These are phyloP conservation scores for Rhypophila decipiens DNA, from an alignment of 495 filamentous ascomycete species.

Conservation along the genomic window DNA sequence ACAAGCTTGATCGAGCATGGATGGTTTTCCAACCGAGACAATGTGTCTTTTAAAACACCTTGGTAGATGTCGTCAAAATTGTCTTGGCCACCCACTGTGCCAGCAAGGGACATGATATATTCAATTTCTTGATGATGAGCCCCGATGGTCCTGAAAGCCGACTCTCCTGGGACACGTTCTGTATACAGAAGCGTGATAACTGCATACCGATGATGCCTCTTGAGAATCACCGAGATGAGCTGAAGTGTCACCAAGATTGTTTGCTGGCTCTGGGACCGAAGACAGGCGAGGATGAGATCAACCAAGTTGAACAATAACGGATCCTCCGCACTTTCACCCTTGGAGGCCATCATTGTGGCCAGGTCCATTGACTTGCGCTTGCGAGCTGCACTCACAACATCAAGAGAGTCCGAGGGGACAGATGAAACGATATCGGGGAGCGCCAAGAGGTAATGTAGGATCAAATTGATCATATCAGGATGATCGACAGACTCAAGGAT, in stretches of 20 bases:
- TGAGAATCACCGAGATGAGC: constrained; percentile 74
- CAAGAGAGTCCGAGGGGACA: constrained; percentile 14
- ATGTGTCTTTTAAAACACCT: constrained; percentile 72
- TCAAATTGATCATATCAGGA: constrained; percentile 85
- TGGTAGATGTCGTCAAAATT: constrained; percentile 75
- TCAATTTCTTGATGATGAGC: constrained; percentile 76
- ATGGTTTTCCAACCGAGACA: constrained; percentile 72
- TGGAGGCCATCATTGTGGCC: constrained; percentile 65
- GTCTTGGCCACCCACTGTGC: constrained; percentile 62
- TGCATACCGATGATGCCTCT: constrained; percentile 80
- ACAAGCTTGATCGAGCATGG: constrained; percentile 59
- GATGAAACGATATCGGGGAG: constrained; percentile 49
- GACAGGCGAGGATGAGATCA: constrained; percentile 79
- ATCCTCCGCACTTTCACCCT: constrained; percentile 63
- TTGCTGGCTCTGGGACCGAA: constrained; percentile 78
- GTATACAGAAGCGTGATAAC: constrained; percentile 67
- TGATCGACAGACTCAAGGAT: constrained; percentile 88
- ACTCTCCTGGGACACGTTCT: constrained; percentile 44
- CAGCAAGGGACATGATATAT: constrained; percentile 64
- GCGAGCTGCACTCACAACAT: constrained; percentile 55
- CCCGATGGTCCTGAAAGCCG: constrained; percentile 61
- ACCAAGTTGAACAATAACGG: constrained; percentile 88
- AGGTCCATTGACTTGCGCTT: constrained; percentile 85
- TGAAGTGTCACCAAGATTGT: constrained; percentile 84
- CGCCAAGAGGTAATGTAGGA: constrained; percentile 86